Evolutionary conservation across 768 basidiomycete species (phyloP).

Genomic region (Tubosaeta sp.): DNA sequence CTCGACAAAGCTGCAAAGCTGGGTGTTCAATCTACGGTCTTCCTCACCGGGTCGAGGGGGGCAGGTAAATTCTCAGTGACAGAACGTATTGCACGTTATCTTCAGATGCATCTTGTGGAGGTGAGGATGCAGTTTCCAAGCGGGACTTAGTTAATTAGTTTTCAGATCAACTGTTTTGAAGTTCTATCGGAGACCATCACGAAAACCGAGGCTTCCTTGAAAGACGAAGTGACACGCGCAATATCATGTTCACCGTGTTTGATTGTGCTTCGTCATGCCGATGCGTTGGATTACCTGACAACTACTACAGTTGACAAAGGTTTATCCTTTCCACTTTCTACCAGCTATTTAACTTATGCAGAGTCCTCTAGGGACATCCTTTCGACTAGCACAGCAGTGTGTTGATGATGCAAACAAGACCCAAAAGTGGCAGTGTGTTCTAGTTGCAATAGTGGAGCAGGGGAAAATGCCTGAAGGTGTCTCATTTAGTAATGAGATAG

Average conservation of each 20-base stretch:
- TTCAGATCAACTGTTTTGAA: constrained; percentile 82
- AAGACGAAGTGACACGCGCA: constrained; percentile 74
- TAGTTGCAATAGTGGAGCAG: constrained; percentile 68
- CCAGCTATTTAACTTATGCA: background rate
- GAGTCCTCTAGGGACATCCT: constrained; percentile 45
- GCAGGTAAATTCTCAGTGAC: constrained; percentile 75
- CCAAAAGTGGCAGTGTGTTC: constrained; percentile 67
- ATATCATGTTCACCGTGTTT: constrained; percentile 79
- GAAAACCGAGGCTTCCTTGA: constrained; percentile 70
- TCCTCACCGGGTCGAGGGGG: constrained; percentile 78
- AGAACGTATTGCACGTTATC: constrained; percentile 46
- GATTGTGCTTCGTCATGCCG: constrained; percentile 72
- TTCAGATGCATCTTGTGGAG: constrained; percentile 80
- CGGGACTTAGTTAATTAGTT: background rate
- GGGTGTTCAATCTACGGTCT: constrained; percentile 61
- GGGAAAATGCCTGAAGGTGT: constrained; percentile 62
- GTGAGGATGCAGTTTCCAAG: constrained; percentile 32
- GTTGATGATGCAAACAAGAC: constrained; percentile 55
- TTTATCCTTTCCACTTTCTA: background rate
- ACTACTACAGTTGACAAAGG: constrained; percentile 56
- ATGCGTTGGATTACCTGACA: constrained; percentile 71
- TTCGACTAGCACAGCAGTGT: constrained; percentile 58
- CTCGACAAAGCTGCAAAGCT: constrained; percentile 54
- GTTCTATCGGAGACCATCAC: constrained; percentile 71
- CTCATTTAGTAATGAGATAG: constrained; percentile 83